phyloP scores from a whole-genome alignment of 2,329 filamentous ascomycete species.

The Epichloe amarillans region DNA sequence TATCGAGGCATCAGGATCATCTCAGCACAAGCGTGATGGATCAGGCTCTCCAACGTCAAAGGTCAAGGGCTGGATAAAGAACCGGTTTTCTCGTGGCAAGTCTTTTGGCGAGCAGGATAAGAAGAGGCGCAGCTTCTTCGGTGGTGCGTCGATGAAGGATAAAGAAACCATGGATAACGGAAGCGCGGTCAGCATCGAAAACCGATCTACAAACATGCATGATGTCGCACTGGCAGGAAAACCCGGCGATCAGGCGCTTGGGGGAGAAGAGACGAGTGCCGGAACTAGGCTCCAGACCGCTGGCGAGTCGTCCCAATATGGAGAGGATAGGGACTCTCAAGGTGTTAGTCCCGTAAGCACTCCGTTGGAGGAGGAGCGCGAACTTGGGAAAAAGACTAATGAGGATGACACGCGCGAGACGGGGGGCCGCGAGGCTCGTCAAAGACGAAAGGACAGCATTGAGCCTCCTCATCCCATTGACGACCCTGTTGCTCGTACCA shows the following conservation, averaged over 20 bases:
- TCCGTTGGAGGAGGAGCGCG: constrained; percentile 30
- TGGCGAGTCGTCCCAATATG: constrained; percentile 11
- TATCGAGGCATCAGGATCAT: constrained; percentile 4
- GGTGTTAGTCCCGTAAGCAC: constrained; percentile 24
- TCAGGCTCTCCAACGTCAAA: constrained; percentile 23
- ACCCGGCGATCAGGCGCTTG: constrained; percentile 9
- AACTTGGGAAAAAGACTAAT: constrained; percentile 16
- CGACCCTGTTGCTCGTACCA: constrained; percentile 21
- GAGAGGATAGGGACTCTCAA: constrained; percentile 16
- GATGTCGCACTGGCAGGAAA: constrained; percentile 34
- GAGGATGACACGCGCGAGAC: constrained; percentile 1
- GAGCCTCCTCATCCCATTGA: constrained; percentile 25
- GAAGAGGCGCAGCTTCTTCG: constrained; percentile 31
- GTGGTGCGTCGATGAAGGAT: constrained; percentile 33
- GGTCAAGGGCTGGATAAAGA: constrained; percentile 43
- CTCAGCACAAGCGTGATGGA: constrained; percentile 7
- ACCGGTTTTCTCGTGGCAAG: constrained; percentile 33
- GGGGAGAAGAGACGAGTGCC: not conserved
- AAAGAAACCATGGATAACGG: constrained; percentile 31
- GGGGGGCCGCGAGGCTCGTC: constrained; percentile 7
- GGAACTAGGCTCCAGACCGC: not conserved
- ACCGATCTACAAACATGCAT: constrained; percentile 28
- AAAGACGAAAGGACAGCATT: constrained; percentile 13
- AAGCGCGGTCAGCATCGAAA: constrained; percentile 30
- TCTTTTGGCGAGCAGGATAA: constrained; percentile 24